These are phyloP conservation scores for Aquilaria yunnanensis DNA, from an alignment of 345 rosid genomes.

Conservation along the genomic window DNA sequence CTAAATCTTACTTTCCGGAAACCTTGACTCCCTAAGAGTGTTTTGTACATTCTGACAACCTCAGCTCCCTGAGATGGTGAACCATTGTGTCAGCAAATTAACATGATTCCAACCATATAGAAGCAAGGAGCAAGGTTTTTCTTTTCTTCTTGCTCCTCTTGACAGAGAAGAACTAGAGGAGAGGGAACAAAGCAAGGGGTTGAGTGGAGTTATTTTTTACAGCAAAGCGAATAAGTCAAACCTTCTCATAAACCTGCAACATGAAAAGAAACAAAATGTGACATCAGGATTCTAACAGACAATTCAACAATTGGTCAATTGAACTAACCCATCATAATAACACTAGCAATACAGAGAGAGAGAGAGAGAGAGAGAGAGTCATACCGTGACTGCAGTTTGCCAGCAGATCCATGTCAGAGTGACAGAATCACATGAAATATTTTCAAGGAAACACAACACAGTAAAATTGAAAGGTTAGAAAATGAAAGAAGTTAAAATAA, in stretches of 20 bases:
- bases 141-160: no score
- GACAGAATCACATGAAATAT: conserved; percentile 26
- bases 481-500: conserved; percentile 1
- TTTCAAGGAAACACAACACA: conserved; percentile 15
- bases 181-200: neutral
- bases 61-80: conserved; percentile 79
- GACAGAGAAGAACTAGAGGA: neutral
- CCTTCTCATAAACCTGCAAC: conserved; percentile 94
- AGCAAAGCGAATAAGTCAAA: conserved; percentile 42
- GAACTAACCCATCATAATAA: conserved; percentile 15
- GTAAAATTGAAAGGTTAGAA: conserved; percentile 8
- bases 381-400: conserved; percentile 76
- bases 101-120: conserved; percentile 4
- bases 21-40: conserved; percentile 81
- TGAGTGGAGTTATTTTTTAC: no score
- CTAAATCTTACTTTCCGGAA: conserved; percentile 67
- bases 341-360: neutral
- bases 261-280: conserved; percentile 8
- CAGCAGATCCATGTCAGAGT: conserved; percentile 20
- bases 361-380: conserved; percentile 14
- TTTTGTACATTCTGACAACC: conserved; percentile 99
- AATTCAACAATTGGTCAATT: conserved; percentile 21
- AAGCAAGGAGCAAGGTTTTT: neutral
- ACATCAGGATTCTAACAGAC: neutral
- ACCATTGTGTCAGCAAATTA: conserved; percentile 16